These are phyloP conservation scores for Anthracocystis walkeri DNA, from an alignment of 1,284 basidiomycete species.

Conservation along the genomic window DNA sequence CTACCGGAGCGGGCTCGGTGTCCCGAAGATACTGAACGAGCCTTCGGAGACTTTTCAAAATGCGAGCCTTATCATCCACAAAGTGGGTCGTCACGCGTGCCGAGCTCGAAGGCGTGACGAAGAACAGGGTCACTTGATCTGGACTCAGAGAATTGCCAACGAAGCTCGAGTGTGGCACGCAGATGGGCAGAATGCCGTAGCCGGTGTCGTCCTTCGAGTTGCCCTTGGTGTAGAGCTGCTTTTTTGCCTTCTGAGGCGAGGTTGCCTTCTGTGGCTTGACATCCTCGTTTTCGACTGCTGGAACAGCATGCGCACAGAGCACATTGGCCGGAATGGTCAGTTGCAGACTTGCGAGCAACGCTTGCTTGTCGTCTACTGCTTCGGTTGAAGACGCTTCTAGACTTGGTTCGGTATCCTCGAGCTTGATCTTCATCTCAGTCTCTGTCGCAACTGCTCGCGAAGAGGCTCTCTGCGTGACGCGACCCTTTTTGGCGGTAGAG, in stretches of 20 bases:
- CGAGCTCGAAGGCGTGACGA: conserved; percentile 57
- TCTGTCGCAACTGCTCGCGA: no score
- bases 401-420: background rate
- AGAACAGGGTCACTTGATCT: conserved; percentile 51
- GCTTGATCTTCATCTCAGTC: background rate
- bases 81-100: conserved; percentile 65
- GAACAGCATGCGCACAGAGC: conserved; percentile 10
- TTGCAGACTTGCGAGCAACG: background rate
- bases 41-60: conserved; percentile 37
- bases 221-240: conserved; percentile 40
- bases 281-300: background rate
- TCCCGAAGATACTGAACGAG: conserved; percentile 9
- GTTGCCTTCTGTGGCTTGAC: background rate
- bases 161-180: conserved; percentile 17
- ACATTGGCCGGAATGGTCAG: background rate
- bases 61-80: conserved; percentile 55
- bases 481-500: conserved; percentile 4
- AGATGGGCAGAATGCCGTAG: conserved; percentile 42
- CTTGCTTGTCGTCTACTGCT: background rate
- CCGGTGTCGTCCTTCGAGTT: conserved; percentile 43
- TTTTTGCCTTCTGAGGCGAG: conserved; percentile 12
- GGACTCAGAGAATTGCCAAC: background rate
- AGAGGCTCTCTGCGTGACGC: background rate
- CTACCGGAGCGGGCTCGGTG: background rate
- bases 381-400: background rate